phyloP scores from a whole-genome alignment of 2,329 filamentous ascomycete species.

The Neurospora crassa region DNA sequence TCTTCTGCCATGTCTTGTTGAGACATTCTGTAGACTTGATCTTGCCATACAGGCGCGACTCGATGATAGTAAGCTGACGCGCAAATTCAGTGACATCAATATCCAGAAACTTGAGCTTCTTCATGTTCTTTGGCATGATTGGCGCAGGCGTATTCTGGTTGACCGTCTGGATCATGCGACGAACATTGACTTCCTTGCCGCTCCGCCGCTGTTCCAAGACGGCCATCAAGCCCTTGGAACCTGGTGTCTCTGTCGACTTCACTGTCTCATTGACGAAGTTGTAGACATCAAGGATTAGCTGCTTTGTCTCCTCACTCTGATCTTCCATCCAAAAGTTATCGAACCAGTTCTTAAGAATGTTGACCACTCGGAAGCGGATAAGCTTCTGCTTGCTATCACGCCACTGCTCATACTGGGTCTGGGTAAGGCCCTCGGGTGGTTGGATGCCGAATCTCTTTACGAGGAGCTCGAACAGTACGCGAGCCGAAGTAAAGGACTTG shows the following conservation, averaged over 20 bases:
- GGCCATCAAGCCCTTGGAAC: slow-evolving; percentile 73
- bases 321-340: slow-evolving; percentile 99
- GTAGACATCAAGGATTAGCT: slow-evolving; percentile 80
- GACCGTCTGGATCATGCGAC: slow-evolving; percentile 78
- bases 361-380: slow-evolving; percentile 91
- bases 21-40: slow-evolving; percentile 93
- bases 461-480: slow-evolving; percentile 85
- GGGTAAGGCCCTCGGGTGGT: slow-evolving; percentile 70
- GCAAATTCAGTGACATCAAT: slow-evolving; percentile 95
- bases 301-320: slow-evolving; percentile 70
- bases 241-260: slow-evolving; percentile 86
- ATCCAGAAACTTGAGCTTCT: slow-evolving; percentile 96
- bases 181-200: slow-evolving; percentile 78
- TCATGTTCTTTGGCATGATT: slow-evolving; percentile 98
- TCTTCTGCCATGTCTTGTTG: slow-evolving; percentile 99
- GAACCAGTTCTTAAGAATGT: slow-evolving; percentile 97
- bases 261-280: slow-evolving; percentile 87
- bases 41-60: slow-evolving; percentile 88
- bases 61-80: slow-evolving; percentile 93
- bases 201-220: slow-evolving; percentile 81
- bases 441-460: slow-evolving; percentile 89
- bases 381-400: slow-evolving; percentile 90
- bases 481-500: slow-evolving; percentile 82
- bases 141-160: slow-evolving; percentile 74
- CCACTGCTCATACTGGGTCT: slow-evolving; percentile 76